Evolutionary conservation across 2,329 filamentous ascomycete species (phyloP).

Genomic region (Talaromyces sp.): DNA sequence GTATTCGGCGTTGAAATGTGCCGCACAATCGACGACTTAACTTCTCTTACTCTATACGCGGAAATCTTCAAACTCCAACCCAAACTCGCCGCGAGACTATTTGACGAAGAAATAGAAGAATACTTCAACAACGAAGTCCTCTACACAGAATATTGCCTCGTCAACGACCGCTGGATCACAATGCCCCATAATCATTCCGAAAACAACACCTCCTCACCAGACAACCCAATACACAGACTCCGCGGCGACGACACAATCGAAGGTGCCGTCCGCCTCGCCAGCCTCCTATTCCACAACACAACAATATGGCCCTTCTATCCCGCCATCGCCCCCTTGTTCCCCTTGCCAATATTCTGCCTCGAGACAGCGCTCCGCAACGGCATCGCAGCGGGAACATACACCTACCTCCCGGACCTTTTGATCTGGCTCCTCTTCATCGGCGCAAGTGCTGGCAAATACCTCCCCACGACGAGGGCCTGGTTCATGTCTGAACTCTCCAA

Average conservation of each 20-base stretch:
- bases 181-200: not conserved
- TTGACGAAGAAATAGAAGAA: constrained; percentile 36
- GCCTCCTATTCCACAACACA: constrained; percentile 39
- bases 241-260: constrained; percentile 38
- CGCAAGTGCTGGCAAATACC: constrained; percentile 25
- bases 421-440: constrained; percentile 39
- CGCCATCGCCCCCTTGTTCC: constrained; percentile 33
- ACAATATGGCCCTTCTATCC: constrained; percentile 41
- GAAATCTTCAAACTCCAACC: constrained; percentile 35
- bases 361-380: constrained; percentile 33
- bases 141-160: constrained; percentile 37
- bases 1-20: constrained; percentile 32
- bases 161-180: constrained; percentile 35
- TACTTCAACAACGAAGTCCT: constrained; percentile 43
- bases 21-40: constrained; percentile 35
- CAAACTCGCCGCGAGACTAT: constrained; percentile 25
- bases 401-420: constrained; percentile 32
- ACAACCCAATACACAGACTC: constrained; percentile 12
- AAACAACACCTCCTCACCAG: constrained; percentile 16
- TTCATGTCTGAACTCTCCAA: constrained; percentile 30
- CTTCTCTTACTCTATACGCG: constrained; percentile 36
- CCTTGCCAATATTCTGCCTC: constrained; percentile 33
- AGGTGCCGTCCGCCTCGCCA: constrained; percentile 38
- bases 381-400: constrained; percentile 32
- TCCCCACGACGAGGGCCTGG: constrained; percentile 22